These are phyloP conservation scores for Jamesozyma jinghongensis DNA, from an alignment of 805 yeast species.

Conservation along the genomic window DNA sequence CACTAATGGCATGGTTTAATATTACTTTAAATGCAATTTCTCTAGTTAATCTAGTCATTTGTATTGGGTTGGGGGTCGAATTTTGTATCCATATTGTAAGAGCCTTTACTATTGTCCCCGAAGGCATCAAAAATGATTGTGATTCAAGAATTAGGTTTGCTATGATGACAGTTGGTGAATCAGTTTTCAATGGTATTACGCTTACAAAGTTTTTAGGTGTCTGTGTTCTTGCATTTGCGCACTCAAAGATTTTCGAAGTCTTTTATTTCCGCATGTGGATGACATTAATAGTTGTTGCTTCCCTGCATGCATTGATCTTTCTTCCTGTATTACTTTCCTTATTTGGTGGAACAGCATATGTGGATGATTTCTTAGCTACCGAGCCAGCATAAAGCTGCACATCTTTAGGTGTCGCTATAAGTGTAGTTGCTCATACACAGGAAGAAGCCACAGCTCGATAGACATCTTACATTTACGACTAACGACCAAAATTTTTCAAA, in stretches of 20 bases:
- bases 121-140: conserved; percentile 26
- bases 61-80: conserved; percentile 89
- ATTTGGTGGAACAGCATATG: conserved; percentile 42
- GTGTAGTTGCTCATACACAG: no score
- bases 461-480: no score
- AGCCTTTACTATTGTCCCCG: conserved; percentile 50
- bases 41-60: conserved; percentile 82
- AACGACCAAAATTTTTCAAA: no score
- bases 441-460: no score
- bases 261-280: conserved; percentile 96
- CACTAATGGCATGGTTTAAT: conserved; percentile 64
- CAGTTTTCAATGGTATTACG: conserved; percentile 86
- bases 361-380: neutral
- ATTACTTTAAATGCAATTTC: conserved; percentile 83
- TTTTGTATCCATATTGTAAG: conserved; percentile 83
- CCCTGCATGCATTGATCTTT: conserved; percentile 67
- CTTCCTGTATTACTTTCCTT: conserved; percentile 65
- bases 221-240: conserved; percentile 73
- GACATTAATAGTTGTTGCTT: conserved; percentile 64
- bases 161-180: conserved; percentile 71
- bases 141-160: conserved; percentile 42
- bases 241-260: conserved; percentile 79
- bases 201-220: conserved; percentile 86
- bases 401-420: neutral
- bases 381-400: neutral